These are phyloP conservation scores for Fusarium lateritium DNA, from an alignment of 2,329 filamentous ascomycete genomes.

Conservation along the genomic window DNA sequence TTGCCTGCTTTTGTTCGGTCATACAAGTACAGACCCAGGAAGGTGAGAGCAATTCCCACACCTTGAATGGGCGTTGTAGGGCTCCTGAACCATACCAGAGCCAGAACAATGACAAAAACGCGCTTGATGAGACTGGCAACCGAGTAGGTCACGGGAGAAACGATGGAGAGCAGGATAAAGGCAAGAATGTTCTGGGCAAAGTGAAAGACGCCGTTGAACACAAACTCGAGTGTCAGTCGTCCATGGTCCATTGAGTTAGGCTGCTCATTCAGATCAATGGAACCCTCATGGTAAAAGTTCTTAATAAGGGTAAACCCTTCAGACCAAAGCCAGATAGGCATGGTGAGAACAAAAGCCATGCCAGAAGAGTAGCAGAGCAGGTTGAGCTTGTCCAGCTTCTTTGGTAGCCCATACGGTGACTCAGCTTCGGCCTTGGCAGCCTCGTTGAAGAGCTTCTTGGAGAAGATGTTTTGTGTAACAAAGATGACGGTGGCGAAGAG, in stretches of 20 bases:
- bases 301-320: conserved; percentile 85
- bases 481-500: conserved; percentile 94
- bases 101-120: conserved; percentile 95
- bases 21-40: conserved; percentile 93
- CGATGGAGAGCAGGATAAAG: conserved; percentile 91
- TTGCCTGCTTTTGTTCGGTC: conserved; percentile 91
- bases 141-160: conserved; percentile 96
- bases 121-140: conserved; percentile 97
- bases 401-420: conserved; percentile 70
- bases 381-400: conserved; percentile 96
- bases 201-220: conserved; percentile 98
- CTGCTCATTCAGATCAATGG: conserved; percentile 71
- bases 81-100: conserved; percentile 96
- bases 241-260: conserved; percentile 83
- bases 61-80: conserved; percentile 87
- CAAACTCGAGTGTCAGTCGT: conserved; percentile 83
- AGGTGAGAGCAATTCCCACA: conserved; percentile 88
- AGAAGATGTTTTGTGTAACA: conserved; percentile 98
- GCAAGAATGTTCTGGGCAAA: conserved; percentile 97
- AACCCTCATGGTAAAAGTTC: conserved; percentile 87
- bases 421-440: conserved; percentile 88
- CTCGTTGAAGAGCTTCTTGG: conserved; percentile 97
- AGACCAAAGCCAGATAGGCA: conserved; percentile 93
- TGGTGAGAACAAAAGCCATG: conserved; percentile 88
- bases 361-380: conserved; percentile 97